Percentiles rank a stretch among this genome's conserved stretches.
These are phyloP conservation scores for Didymellaceae sp. DNA, from an alignment of 2,329 filamentous ascomycete genomes.

Conservation along the genomic window DNA sequence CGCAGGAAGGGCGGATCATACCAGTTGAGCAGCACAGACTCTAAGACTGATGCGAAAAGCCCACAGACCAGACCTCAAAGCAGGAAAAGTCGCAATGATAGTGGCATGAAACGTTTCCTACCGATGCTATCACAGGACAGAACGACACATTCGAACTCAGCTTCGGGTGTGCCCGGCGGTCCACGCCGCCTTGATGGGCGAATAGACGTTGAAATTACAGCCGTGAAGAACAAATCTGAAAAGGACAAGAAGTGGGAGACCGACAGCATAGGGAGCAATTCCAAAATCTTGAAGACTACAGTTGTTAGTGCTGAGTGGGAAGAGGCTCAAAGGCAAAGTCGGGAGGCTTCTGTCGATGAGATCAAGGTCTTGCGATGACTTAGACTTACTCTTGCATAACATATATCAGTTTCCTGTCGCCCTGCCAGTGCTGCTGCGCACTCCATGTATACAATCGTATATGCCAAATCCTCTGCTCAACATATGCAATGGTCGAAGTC, in stretches of 20 bases:
- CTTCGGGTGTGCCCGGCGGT: conserved; percentile 44
- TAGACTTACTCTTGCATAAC: not conserved
- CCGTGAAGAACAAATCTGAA: conserved; percentile 18
- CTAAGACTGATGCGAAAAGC: conserved; percentile 8
- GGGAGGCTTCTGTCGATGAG: conserved; percentile 26
- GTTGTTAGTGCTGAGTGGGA: conserved; percentile 46
- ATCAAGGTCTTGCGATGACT: conserved; percentile 29
- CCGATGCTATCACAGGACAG: conserved; percentile 37
- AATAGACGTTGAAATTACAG: conserved; percentile 42
- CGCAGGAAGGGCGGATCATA: conserved; percentile 38
- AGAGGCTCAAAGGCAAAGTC: conserved; percentile 30
- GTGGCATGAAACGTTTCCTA: conserved; percentile 36
- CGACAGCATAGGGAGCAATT: conserved; percentile 41
- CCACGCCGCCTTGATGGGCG: conserved; percentile 39
- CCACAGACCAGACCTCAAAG: conserved; percentile 20
- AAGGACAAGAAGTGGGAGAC: conserved; percentile 41
- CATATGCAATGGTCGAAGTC: not conserved
- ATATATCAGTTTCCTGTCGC: not conserved
- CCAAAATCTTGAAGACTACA: conserved; percentile 47
- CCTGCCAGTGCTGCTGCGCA: not conserved
- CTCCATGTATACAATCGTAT: not conserved
- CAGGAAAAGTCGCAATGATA: conserved; percentile 28
- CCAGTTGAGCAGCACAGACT: conserved; percentile 34
- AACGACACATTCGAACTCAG: conserved; percentile 42
- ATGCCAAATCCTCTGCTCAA: no score